phyloP scores from a whole-genome alignment of 2,329 filamentous ascomycete species.

The Calonectria hawksworthii region DNA sequence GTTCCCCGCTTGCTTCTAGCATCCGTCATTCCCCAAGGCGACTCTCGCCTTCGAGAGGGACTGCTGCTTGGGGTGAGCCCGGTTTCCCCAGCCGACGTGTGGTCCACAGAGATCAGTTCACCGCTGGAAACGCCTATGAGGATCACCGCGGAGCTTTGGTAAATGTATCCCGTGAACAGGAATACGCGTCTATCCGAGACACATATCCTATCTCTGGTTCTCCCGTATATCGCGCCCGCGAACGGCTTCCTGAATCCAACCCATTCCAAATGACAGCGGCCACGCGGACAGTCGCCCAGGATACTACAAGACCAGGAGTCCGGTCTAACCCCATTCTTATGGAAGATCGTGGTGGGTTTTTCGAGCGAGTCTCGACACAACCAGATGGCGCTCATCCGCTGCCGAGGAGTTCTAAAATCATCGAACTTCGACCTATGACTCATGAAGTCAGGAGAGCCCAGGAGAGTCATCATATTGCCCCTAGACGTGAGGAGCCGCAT shows the following conservation, averaged over 20 bases:
- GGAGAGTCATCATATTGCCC: constrained; percentile 36
- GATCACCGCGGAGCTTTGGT: constrained; percentile 21
- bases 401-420: constrained; percentile 25
- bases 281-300: constrained; percentile 48
- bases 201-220: constrained; percentile 23
- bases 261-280: constrained; percentile 35
- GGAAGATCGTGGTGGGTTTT: constrained; percentile 57
- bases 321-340: constrained; percentile 54
- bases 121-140: constrained; percentile 26
- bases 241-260: constrained; percentile 33
- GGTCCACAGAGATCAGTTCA: constrained; percentile 31
- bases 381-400: constrained; percentile 27
- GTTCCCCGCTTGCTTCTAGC: constrained; percentile 33
- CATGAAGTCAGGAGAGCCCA: constrained; percentile 27
- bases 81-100: constrained; percentile 31
- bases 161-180: constrained; percentile 24
- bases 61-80: constrained; percentile 33
- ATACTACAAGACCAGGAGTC: constrained; percentile 48
- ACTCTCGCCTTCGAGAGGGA: constrained; percentile 37
- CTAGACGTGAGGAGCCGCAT: constrained; percentile 40
- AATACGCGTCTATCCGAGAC: constrained; percentile 24
- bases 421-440: constrained; percentile 32
- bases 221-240: constrained; percentile 31
- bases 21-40: constrained; percentile 40
- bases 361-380: constrained; percentile 49